Conservation (phyloP, 495 filamentous ascomycete species). For the Trichocladium antarcticum region DNA sequence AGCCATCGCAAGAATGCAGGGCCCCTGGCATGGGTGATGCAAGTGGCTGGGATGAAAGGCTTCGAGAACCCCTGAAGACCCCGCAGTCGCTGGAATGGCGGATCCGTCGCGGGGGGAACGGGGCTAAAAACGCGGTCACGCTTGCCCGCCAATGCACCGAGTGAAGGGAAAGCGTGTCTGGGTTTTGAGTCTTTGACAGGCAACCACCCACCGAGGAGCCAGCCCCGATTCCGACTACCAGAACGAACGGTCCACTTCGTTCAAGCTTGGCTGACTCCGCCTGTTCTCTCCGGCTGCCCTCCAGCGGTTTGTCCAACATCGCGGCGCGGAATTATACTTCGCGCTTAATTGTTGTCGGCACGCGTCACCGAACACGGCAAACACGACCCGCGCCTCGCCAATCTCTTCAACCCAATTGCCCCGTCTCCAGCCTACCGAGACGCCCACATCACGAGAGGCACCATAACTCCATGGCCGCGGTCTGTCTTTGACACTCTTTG, state of each 20-base stretch:
- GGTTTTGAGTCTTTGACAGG: background rate
- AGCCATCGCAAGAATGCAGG: too few species aligned
- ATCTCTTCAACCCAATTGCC: background rate
- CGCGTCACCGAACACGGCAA: background rate
- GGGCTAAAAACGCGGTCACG: constrained; percentile 24
- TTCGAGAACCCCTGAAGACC: background rate
- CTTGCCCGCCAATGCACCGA: constrained; percentile 8
- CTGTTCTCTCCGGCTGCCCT: background rate
- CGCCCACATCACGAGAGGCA: background rate
- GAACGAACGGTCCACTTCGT: background rate
- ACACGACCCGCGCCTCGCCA: constrained; percentile 5
- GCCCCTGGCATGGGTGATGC: too few species aligned
- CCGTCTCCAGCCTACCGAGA: background rate
- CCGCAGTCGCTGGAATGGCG: background rate
- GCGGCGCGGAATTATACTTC: constrained; percentile 1
- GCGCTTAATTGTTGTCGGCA: background rate
- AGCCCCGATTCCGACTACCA: background rate
- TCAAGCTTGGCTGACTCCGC: background rate
- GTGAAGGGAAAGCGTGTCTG: background rate
- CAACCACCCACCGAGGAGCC: background rate
- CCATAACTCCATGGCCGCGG: constrained; percentile 8
- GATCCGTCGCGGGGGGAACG: constrained; percentile 26
- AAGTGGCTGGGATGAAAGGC: too few species aligned
- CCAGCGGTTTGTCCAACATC: background rate
- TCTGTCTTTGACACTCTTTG: constrained; percentile 3